Percentiles rank a stretch among this genome's conserved stretches.
phyloP scores from a whole-genome alignment of 345 rosid species.

The Geranium rotundifolium region DNA sequence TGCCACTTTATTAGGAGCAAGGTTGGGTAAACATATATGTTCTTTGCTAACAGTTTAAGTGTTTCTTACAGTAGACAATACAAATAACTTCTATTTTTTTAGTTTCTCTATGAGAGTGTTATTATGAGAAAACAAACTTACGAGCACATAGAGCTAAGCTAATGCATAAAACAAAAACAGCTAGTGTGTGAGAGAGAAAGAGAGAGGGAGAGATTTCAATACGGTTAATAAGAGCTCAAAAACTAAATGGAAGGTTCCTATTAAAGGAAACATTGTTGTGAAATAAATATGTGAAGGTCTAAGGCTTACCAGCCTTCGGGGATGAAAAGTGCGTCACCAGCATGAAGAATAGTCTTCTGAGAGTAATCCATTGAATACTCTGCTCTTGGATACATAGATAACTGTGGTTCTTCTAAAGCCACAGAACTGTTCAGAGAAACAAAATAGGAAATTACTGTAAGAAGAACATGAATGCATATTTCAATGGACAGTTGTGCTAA shows the following conservation, averaged over 20 bases:
- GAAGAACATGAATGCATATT: not conserved
- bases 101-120: not conserved
- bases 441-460: conserved; percentile 6
- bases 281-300: not conserved
- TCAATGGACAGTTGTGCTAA: not conserved
- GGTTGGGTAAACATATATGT: no score
- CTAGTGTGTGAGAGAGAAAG: no score
- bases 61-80: no score
- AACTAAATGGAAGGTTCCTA: no score
- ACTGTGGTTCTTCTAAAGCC: conserved; percentile 50
- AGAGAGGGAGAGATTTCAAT: no score
- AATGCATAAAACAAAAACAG: no score
- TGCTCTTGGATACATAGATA: conserved; percentile 67
- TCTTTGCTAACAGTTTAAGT: no score
- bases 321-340: conserved; percentile 91
- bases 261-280: not conserved
- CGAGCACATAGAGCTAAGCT: not conserved
- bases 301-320: conserved; percentile 94
- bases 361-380: conserved; percentile 36
- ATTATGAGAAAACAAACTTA: not conserved
- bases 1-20: not conserved
- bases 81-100: not conserved
- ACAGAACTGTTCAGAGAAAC: conserved; percentile 44
- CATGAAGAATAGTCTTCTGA: conserved; percentile 57
- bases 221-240: no score